Conservation (phyloP, 352 stramenopile genomes). For the Pythium scleroteichum region DNA sequence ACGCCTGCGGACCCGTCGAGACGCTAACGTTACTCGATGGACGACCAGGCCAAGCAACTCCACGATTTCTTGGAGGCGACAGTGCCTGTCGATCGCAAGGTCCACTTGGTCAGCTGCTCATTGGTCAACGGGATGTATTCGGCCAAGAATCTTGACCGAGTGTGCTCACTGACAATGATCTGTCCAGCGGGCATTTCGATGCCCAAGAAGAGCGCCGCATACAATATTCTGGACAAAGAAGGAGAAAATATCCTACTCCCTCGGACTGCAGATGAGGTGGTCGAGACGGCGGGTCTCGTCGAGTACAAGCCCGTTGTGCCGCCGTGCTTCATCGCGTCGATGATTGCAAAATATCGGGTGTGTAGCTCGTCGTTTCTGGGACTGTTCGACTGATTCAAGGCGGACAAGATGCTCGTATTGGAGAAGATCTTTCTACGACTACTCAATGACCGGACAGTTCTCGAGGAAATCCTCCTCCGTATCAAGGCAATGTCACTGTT, state of each 20-base stretch:
- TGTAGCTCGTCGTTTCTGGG: not conserved
- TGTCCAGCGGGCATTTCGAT: slow-evolving; percentile 74
- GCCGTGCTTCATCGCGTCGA: slow-evolving; percentile 34
- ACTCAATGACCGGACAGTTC: slow-evolving; percentile 49
- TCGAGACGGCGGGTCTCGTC: slow-evolving; percentile 52
- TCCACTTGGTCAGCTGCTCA: slow-evolving; percentile 74
- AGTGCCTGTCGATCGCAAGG: slow-evolving; percentile 46
- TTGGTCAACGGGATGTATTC: slow-evolving; percentile 79
- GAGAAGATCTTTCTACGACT: slow-evolving; percentile 64
- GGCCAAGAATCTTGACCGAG: slow-evolving; percentile 50
- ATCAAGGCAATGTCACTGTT: slow-evolving; percentile 62
- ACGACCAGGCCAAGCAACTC: slow-evolving; percentile 49
- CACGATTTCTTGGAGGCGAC: slow-evolving; percentile 57
- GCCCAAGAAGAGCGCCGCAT: slow-evolving; percentile 55
- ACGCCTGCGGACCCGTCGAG: slow-evolving; percentile 40
- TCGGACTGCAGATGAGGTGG: slow-evolving; percentile 55
- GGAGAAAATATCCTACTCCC: slow-evolving; percentile 67
- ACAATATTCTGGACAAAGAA: slow-evolving; percentile 51
- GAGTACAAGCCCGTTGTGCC: slow-evolving; percentile 34
- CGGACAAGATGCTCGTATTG: slow-evolving; percentile 51
- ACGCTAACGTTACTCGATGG: slow-evolving; percentile 57
- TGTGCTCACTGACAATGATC: slow-evolving; percentile 68
- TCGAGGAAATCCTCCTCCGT: slow-evolving; percentile 56
- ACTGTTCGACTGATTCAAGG: slow-evolving; percentile 12
- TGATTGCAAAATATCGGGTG: slow-evolving; percentile 31